Base-by-base conservation (phyloP, 768 basidiomycete species). In the Daedalea quercina region DNA sequence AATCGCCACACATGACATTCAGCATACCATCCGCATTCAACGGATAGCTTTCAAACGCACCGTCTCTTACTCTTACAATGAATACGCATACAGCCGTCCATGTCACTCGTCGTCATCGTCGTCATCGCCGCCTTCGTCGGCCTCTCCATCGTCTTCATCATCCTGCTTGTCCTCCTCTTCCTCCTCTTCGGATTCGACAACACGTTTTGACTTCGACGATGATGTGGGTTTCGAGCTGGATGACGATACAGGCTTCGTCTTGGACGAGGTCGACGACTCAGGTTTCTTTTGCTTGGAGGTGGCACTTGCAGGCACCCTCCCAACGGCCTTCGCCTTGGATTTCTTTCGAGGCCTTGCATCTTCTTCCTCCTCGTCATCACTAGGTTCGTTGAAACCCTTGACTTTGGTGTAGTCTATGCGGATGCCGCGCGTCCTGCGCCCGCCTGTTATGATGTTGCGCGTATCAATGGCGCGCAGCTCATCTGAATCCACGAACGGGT, bases 381-480 rank as follows among this genome's bases (percentile, higher is more conserved):
- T 65, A 20, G 53, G 59, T 2, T 54, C 54, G 19, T 61, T 35
- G 48, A 58, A 55, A 15, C 60, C 61, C 22, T 58, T 28, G 13
- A 65, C 67, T 47, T 71, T 64, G 43, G 81, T 80, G 64, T 92
- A 92, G 69, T 92, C 86, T 57, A 92, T 79, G 57, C 74, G 81
- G 37, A 75, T 69, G 28, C 87, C 87, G 35, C 89, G 86, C 40
- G 88, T 88, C 58, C 88, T 83, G 46, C 85, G 77, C 23, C 73
- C 66, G 47, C 67, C 65, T 3, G 74, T 60, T 13, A 80, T 50
- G 58, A 90, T 90, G 25, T 67, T 80, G 9, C 66, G 59, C 2
- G 82, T 79, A 66, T 90, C 78, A 50, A 90, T 82, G 45, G 78
- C 79, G n/a, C 73, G 72, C 24, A 75, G 42, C 47, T 60, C 59